Evolutionary conservation across 768 basidiomycete genomes (phyloP).

Genomic region (Termitomyces sp.): DNA sequence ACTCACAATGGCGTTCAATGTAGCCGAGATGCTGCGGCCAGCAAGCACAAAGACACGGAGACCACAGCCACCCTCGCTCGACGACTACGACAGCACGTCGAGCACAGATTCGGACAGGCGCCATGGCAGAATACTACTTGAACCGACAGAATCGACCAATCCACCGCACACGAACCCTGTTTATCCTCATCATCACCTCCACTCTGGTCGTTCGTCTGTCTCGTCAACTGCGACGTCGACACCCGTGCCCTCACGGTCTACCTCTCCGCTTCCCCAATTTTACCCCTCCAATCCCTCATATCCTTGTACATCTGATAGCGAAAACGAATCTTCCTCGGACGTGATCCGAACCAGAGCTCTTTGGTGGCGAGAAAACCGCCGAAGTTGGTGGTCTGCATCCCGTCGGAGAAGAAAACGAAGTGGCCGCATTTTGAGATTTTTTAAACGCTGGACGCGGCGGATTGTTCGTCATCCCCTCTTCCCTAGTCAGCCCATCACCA

Average conservation of each 20-base stretch:
- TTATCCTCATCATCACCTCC: conserved; percentile 26
- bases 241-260: conserved; percentile 56
- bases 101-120: conserved; percentile 38
- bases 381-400: conserved; percentile 53
- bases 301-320: conserved; percentile 54
- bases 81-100: conserved; percentile 39
- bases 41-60: conserved; percentile 16
- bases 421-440: conserved; percentile 37
- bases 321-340: conserved; percentile 51
- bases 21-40: conserved; percentile 17
- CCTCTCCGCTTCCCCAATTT: conserved; percentile 55
- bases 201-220: conserved; percentile 31
- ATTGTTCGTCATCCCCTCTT: conserved; percentile 69
- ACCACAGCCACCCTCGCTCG: conserved; percentile 15
- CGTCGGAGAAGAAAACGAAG: conserved; percentile 49
- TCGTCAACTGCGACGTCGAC: conserved; percentile 40
- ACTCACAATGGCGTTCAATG: conserved; percentile 16
- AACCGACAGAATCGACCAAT: conserved; percentile 14
- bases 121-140: conserved; percentile 7
- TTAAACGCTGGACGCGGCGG: conserved; percentile 50
- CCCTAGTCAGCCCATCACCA: conserved; percentile 75
- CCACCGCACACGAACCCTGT: conserved; percentile 24
- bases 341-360: conserved; percentile 31
- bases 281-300: conserved; percentile 42
- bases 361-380: conserved; percentile 39